Evolutionary conservation across 202 grass and related monocot species (phyloP), one percentile per base, ranked within the genome.

Genomic region (Eragrostis tef): DNA sequence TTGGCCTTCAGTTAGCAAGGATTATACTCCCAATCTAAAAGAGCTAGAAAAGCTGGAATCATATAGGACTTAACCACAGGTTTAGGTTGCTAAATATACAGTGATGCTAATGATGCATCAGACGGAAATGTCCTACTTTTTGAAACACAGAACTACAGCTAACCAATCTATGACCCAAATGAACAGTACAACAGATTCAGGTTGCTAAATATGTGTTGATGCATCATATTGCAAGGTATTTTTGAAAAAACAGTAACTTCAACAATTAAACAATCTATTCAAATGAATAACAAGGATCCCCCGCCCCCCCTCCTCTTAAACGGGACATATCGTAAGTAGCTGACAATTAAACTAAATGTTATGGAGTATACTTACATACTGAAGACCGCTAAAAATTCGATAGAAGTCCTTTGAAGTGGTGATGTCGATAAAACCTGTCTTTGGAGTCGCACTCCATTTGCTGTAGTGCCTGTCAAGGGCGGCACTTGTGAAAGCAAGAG

Each of bases 361-460:
- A n/a, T 34, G 8, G 24, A 57, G 75, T 70, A 50, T 69, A 94
- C 92, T 93, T 93, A 98, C 95, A 91, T 94, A 98, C 79, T 94
- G 95, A 86, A 98, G 95, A 54, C 95, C 95, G 39, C 95, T 98
- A 81, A 94, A 93, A 93, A 98, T 85, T 49, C 95, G 90, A 85
- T 98, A 90, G 83, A 98, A 98, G 22, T 98, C 95, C 85, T 93
- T 98, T 19, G 95, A 93, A 53, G 95, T 91, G 86, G 95, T 98
- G 57, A 98, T 94, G 80, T 98, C 92, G 70, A 98, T 88, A 83
- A 98, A 98, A 49, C 95, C 95, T 25, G 95, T 98, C 82, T 94
- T 98, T 75, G 95, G 95, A 81, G 92, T 87, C 52, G 95, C 92
- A 59, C 95, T 98, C 95, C 95, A 98, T 92, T 98, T 98, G 73